Evolutionary conservation across 2,329 filamentous ascomycete species (phyloP), one percentile per base, ranked within the genome.

Genomic region (Apiospora kogelbergensis): DNA sequence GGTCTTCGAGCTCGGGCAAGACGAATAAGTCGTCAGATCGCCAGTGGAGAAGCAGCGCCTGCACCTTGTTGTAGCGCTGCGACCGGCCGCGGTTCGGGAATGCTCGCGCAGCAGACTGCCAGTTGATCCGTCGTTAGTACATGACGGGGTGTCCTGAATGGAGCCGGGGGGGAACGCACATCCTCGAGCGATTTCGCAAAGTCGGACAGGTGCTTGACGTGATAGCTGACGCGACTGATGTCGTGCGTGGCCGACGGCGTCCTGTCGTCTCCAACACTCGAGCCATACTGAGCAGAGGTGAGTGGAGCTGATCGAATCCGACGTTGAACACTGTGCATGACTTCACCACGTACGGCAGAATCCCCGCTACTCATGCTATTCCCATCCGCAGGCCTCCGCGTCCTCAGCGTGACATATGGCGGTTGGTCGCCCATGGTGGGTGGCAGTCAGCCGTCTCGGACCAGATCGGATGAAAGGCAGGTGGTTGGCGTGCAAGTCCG

Each of bases 21-120:
- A 89, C 87, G 72, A 89, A 88, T 10, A 89, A 78, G 68, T 89
- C 87, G 71, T 89, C 87, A 2, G 81, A 85, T 64, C 83, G 84
- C 87, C 87, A 89, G 75, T 89, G 85, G 30, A 89, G 78, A 46
- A 89, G 79, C 22, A 89, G 78, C 2, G 83, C 83, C 68, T 87
- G 83, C 3, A 89, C 86, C 67, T 86, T 87, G 69, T 80, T 83
- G 76, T 89, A 89, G 68, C 87, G 81, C 72, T 87, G 86, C 11
- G 84, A 83, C 67, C 81, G 81, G 44, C 85, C 85, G 60, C 82
- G 82, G 73, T 89, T 89, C 7, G 87, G 87, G 74, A 89, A 89
- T 24, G 85, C 86, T 71, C 86, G 81, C 44, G 80, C 79, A 46
- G 86, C 86, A 46, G 86, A 88, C 85, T 88, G 73, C 24, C 66